Evolutionary conservation across 2,329 filamentous ascomycete species (phyloP), one percentile per base, ranked within the genome.

Genomic region (Beauveria rudraprayagi): DNA sequence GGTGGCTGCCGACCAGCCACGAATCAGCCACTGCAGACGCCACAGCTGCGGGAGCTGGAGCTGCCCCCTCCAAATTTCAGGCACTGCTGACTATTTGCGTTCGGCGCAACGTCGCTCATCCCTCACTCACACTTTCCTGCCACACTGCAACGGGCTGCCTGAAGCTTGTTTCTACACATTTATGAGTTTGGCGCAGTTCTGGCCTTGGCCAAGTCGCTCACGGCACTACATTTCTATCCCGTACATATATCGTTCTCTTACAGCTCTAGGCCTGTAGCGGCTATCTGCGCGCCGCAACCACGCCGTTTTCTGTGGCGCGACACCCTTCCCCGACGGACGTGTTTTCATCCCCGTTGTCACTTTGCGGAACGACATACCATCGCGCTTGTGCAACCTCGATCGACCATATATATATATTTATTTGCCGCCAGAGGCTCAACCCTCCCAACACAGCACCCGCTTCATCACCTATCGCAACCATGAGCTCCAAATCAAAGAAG

Each of bases 401-500:
- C 16, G 43, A 48, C 19, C 14, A 22, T 22, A 6, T 43, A 26
- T 37, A 37, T 48, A 47, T 24, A 56, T 37, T 7, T 1, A 9
- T 22, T 10, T 9, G 26, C 41, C n/a, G 16, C 41, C 16, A 41
- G 5, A 55, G 17, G 40, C 40, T 28, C 53, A 28, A 44, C 1
- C 10, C 16, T 6, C 5, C 22, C 6, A 30, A 11, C 19, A 40
- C 2, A 53, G 30, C 9, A 14, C 37, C 24, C 10, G 11, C 34
- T 37, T 11, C 22, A 30, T 16, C 22, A 19, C 7, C 26, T 16
- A 22, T 19, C 43, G 46, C 65, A 61, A 46, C 50, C 34, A 70
- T 68, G 69, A 68, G 65, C 56, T 63, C 66, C 61, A 73, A 69
- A 65, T 66, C 78, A 64, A 76, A 78, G 66, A 84, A 84, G 73